Base-by-base conservation (phyloP, 1,284 basidiomycete genomes). In the Tilletia indica region DNA sequence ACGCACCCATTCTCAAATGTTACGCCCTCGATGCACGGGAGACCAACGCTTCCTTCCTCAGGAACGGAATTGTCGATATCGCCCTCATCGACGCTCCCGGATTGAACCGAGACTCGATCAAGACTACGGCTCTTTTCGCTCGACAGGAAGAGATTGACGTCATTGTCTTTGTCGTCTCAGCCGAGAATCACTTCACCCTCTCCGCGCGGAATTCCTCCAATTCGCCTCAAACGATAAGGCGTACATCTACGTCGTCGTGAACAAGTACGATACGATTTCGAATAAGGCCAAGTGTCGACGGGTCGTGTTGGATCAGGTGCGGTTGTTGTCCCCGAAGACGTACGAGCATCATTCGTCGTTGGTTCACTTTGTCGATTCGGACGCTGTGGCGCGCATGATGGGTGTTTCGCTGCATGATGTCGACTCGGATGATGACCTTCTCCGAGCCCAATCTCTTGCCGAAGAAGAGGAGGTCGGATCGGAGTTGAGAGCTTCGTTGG, bases 71-170 rank as follows among this genome's bases (percentile, higher is more conserved):
- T 71, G 93, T 97, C 80, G 93, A 97, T 84, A 98, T 99, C 82
- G 95, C 96, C 11, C 92, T 99, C 80, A 98, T 99, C 84, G 97
- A 99, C 80, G 96, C 95, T 0, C 97, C 97, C 1, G 97, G 97
- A 74, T 89, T 99, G 68, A 99, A 99, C 86, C 90, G 94, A 71
- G 97, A 99, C 85, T 94, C 91, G 72, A 86, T 96, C 82, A 93
- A 97, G 87, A 99, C 97, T 0, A 99, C 96, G 2, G 93, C 94
- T 8, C 87, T 98, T 66, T 99, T 99, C 82, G 90, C 95, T 21
- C 92, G 94, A 45, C 96, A 99, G 85, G 93, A 97, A 84, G 94
- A 98, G 86, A 99, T 99, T 70, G 97, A 99, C 83, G 96, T 99
- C 38, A 90, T 99, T 71, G 95, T 99, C 70, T 99, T 99, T 85